These are phyloP conservation scores for Panaeolus cyanescens DNA, from an alignment of 768 basidiomycete species.

Conservation along the genomic window DNA sequence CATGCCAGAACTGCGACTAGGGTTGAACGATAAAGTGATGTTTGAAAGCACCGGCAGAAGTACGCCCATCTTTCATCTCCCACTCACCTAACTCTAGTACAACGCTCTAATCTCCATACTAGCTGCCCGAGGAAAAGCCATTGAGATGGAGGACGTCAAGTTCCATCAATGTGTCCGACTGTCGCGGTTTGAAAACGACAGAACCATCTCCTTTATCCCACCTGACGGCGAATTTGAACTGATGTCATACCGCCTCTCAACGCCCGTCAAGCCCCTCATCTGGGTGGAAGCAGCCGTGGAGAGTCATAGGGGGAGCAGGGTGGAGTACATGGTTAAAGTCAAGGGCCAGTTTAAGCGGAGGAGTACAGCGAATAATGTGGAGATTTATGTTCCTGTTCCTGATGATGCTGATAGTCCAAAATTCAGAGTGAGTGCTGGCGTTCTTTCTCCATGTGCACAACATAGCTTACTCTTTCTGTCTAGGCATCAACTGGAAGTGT, in stretches of 20 bases:
- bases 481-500: conserved; percentile 95
- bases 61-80: conserved; percentile 40
- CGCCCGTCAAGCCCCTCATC: conserved; percentile 94
- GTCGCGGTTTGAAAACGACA: conserved; percentile 96
- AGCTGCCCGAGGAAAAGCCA: conserved; percentile 94
- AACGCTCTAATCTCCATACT: conserved; percentile 9
- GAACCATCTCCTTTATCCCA: conserved; percentile 98
- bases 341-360: conserved; percentile 97
- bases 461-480: neutral
- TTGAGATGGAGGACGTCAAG: conserved; percentile 99
- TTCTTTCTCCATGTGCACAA: neutral
- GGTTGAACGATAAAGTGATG: conserved; percentile 99
- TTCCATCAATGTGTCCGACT: conserved; percentile 99
- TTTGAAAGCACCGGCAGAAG: conserved; percentile 96
- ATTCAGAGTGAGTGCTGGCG: conserved; percentile 71
- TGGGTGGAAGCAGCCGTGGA: conserved; percentile 98
- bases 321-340: conserved; percentile 95
- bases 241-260: conserved; percentile 96
- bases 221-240: conserved; percentile 99
- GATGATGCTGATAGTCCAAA: conserved; percentile 98
- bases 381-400: conserved; percentile 98
- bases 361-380: conserved; percentile 97
- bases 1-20: conserved; percentile 97
- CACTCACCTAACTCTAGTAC: conserved; percentile 2
- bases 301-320: conserved; percentile 87